These are phyloP conservation scores for Kuraishia borneana DNA, from an alignment of 805 yeast species.

Conservation along the genomic window DNA sequence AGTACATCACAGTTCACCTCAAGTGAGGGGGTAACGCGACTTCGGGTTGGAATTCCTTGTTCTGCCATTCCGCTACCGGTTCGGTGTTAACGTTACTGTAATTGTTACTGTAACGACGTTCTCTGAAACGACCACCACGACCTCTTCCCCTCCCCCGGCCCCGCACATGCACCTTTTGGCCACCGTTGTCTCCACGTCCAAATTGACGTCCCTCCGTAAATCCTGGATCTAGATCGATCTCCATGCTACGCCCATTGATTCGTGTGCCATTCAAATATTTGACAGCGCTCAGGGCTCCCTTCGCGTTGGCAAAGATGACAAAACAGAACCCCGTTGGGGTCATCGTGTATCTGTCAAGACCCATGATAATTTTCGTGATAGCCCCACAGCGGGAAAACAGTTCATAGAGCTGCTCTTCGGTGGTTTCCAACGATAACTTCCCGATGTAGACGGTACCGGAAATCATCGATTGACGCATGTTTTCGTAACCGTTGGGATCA, in stretches of 20 bases:
- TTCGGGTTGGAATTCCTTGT: neutral
- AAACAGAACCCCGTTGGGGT: constrained; percentile 98
- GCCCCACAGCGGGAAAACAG: constrained; percentile 75
- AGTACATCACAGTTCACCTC: too few relatives aligned
- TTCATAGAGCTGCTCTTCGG: constrained; percentile 91
- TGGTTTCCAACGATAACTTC: constrained; percentile 77
- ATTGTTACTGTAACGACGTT: constrained; percentile 3
- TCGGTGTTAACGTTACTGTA: neutral
- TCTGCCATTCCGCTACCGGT: neutral
- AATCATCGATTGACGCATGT: constrained; percentile 51
- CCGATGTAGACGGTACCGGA: constrained; percentile 86
- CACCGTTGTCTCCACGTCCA: constrained; percentile 90
- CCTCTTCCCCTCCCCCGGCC: constrained; percentile 4
- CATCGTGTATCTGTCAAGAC: constrained; percentile 77
- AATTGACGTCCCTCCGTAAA: constrained; percentile 92
- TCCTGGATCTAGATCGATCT: constrained; percentile 92
- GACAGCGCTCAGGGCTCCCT: constrained; percentile 72
- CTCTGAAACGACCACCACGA: constrained; percentile 6
- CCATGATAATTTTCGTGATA: constrained; percentile 81
- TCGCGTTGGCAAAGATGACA: constrained; percentile 59
- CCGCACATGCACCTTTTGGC: constrained; percentile 43
- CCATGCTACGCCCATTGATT: constrained; percentile 71
- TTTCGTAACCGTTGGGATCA: constrained; percentile 41
- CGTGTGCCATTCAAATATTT: constrained; percentile 74
- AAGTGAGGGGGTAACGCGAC: constrained; percentile 1